phyloP scores from a whole-genome alignment of 2,329 filamentous ascomycete genomes.

The Venturiaceae sp. region DNA sequence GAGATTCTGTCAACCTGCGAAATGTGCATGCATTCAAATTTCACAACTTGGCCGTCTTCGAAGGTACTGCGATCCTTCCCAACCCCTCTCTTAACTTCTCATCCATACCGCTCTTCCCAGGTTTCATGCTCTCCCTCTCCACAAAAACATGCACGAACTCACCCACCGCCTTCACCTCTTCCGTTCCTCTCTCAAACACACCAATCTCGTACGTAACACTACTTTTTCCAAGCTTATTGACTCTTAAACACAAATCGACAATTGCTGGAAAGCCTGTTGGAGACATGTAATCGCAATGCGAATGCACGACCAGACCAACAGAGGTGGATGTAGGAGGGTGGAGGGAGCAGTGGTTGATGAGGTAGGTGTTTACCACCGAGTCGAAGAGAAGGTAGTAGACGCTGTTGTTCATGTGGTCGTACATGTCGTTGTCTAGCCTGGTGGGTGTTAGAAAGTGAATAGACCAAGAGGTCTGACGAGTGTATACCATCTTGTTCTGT shows the following conservation, averaged over 20 bases:
- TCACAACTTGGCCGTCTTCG: not conserved
- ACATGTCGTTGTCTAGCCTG: slow-evolving; percentile 93
- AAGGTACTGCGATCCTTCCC: slow-evolving; percentile 8
- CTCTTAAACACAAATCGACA: slow-evolving; percentile 70
- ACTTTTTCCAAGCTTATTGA: slow-evolving; percentile 74
- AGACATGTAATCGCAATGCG: slow-evolving; percentile 76
- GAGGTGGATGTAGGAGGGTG: slow-evolving; percentile 60
- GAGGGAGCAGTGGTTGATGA: slow-evolving; percentile 69
- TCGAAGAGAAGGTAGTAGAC: slow-evolving; percentile 85
- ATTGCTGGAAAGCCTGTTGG: slow-evolving; percentile 73
- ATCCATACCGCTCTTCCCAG: slow-evolving; percentile 56
- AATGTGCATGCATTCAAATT: too few relatives aligned
- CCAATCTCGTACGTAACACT: slow-evolving; percentile 88
- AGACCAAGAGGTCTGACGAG: not conserved
- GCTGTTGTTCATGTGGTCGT: slow-evolving; percentile 85
- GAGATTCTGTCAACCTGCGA: too few relatives aligned
- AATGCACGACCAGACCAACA: slow-evolving; percentile 77
- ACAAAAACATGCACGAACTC: slow-evolving; percentile 85
- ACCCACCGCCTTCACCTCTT: slow-evolving; percentile 72
- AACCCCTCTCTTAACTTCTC: slow-evolving; percentile 40
- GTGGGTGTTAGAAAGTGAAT: not conserved
- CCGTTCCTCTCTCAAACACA: slow-evolving; percentile 66
- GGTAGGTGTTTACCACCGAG: slow-evolving; percentile 79
- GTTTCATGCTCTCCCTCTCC: slow-evolving; percentile 60
- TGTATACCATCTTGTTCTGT: slow-evolving; percentile 73